Evolutionary conservation across 495 filamentous ascomycete genomes (phyloP).

Genomic region (Lepidopterella palustris): DNA sequence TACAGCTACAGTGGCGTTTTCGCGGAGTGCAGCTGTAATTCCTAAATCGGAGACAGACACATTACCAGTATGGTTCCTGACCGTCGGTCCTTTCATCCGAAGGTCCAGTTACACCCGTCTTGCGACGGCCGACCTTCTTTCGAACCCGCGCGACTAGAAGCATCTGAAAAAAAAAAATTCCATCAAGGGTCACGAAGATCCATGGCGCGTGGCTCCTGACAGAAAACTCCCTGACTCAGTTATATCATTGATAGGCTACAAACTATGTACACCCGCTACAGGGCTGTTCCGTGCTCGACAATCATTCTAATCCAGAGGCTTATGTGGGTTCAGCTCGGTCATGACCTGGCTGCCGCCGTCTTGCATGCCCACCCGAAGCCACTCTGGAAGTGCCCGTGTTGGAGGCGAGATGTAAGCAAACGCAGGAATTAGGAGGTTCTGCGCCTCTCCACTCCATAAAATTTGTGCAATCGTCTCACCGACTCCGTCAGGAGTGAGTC

Average conservation of each 20-base stretch:
- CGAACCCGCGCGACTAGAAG: neutral
- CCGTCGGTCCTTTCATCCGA: neutral
- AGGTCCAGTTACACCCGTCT: neutral
- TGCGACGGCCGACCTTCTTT: neutral
- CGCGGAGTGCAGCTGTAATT: neutral
- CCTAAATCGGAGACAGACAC: neutral
- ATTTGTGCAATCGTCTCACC: neutral
- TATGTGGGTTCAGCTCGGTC: conserved; percentile 8
- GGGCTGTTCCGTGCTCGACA: neutral
- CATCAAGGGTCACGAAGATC: neutral
- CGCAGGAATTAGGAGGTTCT: conserved; percentile 2
- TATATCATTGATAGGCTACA: too few relatives aligned
- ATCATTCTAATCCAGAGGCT: neutral
- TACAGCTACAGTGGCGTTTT: too few relatives aligned
- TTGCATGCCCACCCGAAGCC: conserved; percentile 1
- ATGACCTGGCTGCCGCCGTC: conserved; percentile 1
- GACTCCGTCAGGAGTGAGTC: neutral
- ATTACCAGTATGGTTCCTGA: neutral
- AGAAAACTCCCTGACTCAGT: neutral
- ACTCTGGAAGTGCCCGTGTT: conserved; percentile 7
- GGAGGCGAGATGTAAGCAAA: conserved; percentile 13
- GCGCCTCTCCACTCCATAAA: conserved; percentile 1
- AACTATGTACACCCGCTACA: too few relatives aligned
- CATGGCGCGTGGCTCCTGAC: neutral
- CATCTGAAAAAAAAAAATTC: neutral